Evolutionary conservation across 2,329 filamentous ascomycete genomes (phyloP), one percentile per base, ranked within the genome.

Genomic region (Fusarium agapanthi): DNA sequence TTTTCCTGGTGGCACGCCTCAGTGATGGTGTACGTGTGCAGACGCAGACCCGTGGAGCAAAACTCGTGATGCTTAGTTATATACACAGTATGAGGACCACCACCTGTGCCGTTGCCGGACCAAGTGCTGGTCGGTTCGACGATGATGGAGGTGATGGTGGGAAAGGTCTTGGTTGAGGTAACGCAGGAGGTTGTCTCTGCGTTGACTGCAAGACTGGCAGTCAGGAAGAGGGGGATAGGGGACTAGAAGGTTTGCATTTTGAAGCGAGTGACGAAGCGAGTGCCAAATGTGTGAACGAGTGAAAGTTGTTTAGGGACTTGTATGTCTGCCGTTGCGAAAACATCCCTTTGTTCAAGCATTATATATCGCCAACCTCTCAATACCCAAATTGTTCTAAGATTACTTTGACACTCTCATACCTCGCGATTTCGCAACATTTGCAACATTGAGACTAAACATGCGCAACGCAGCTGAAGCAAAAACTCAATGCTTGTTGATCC

Each of bases 1-100:
- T 24, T 44, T 34, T 20, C 26, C 37, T 44, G 6, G 16, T 56
- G 37, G 5, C 53, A 56, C 5, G 28, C 15, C 7, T 44, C 38
- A 6, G 53, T 44, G 38, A 56, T 34, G 37, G 53, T 55, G 53
- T 55, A 55, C 37, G 37, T 55, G 16, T 55, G 53, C 37, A 55
- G 22, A 22, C 53, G 37, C 16, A 55, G 37, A 26, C 53, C 53
- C 1, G 53, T 55, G 28, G 53, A 55, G 37, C 53, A 55, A 16
- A 55, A 55, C 53, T 43, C 28, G 8, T 44, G 53, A 43, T 32
- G 44, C 53, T 32, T 28, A 16, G 37, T 43, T 1, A 28, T 55
- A 44, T 55, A 55, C n/a, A 55, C 53, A 18, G 37, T 55, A 20
- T 15, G 16, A 20, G 28, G 26, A 28, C 22, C n/a, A 4, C 9